Conservation (phyloP, 2,329 filamentous ascomycete genomes). For the Aspergillus unguis region DNA sequence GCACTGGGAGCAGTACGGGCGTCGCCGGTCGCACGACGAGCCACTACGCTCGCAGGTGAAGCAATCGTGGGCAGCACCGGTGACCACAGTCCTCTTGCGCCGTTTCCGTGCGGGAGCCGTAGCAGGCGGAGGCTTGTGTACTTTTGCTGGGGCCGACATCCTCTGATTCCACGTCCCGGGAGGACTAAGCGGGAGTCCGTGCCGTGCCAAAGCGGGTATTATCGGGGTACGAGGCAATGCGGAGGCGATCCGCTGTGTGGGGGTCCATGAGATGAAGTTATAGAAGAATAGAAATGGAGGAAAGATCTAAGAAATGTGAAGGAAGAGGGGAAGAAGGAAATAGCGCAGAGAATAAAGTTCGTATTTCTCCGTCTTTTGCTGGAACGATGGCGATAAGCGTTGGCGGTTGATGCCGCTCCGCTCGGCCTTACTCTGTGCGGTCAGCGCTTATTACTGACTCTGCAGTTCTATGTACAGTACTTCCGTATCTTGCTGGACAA, state of each 20-base stretch:
- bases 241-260: slow-evolving; percentile 19
- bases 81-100: slow-evolving; percentile 81
- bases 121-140: slow-evolving; percentile 22
- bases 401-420: slow-evolving; percentile 1
- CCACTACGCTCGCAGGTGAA: slow-evolving; percentile 85
- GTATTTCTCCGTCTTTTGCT: slow-evolving; percentile 3
- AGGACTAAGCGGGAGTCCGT: background rate
- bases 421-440: background rate
- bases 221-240: slow-evolving; percentile 12
- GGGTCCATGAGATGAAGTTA: slow-evolving; percentile 14
- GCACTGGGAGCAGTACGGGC: slow-evolving; percentile 94
- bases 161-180: background rate
- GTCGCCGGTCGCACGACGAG: slow-evolving; percentile 81
- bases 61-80: slow-evolving; percentile 90
- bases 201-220: slow-evolving; percentile 4
- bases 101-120: slow-evolving; percentile 55
- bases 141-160: slow-evolving; percentile 25
- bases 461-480: too few species aligned
- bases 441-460: too few species aligned
- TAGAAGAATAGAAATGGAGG: background rate
- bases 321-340: background rate
- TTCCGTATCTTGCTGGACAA: too few species aligned
- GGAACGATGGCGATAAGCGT: slow-evolving; percentile 5
- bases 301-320: background rate
- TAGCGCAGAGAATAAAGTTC: slow-evolving; percentile 1